phyloP scores from a whole-genome alignment of 1,284 basidiomycete species.

The Cutaneotrichosporon arboriforme region DNA sequence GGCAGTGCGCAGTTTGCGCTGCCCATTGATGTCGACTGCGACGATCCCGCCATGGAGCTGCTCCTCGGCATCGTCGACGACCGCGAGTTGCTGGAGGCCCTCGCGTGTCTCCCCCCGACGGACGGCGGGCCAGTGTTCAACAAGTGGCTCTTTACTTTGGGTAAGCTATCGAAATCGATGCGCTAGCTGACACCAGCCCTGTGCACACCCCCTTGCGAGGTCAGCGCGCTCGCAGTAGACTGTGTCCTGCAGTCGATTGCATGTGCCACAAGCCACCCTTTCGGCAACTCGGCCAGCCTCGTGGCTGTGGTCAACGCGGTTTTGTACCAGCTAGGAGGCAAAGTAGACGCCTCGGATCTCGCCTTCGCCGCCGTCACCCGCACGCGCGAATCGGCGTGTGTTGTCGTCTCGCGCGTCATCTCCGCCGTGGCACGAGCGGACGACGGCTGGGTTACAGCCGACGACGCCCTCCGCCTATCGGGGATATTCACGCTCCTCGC shows the following conservation, averaged over 20 bases:
- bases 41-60: background rate
- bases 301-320: background rate
- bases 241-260: background rate
- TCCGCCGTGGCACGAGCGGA: background rate
- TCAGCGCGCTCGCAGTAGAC: background rate
- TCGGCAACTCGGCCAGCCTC: background rate
- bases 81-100: background rate
- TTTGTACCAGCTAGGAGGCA: background rate
- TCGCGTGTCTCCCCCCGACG: background rate
- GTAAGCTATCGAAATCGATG: background rate
- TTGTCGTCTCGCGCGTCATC: background rate
- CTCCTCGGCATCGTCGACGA: background rate
- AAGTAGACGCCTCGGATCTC: background rate
- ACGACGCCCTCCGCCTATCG: background rate
- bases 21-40: background rate
- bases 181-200: background rate
- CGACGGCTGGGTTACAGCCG: background rate
- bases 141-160: slow-evolving; percentile 3
- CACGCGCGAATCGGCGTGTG: background rate
- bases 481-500: background rate
- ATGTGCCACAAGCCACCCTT: background rate
- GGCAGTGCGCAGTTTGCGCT: background rate
- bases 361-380: background rate
- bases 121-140: background rate
- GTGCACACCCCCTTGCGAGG: background rate